These are phyloP conservation scores for Clavulina sp. DNA, from an alignment of 768 basidiomycete species.

Conservation along the genomic window DNA sequence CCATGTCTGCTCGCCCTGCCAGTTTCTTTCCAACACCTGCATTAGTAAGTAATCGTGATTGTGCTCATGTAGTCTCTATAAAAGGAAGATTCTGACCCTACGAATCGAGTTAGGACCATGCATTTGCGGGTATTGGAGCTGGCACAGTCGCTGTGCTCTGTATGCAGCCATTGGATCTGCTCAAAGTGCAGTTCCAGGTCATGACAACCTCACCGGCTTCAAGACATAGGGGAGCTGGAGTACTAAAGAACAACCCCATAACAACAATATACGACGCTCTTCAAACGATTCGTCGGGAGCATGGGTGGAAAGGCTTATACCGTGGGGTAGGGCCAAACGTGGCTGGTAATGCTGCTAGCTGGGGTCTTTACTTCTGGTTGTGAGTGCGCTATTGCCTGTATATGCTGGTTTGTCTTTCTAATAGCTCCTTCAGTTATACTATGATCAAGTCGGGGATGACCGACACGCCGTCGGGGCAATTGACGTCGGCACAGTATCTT, in stretches of 20 bases:
- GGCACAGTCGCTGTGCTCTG: constrained; percentile 83
- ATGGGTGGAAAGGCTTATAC: constrained; percentile 78
- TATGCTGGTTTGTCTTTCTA: constrained; percentile 17
- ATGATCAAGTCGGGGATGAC: constrained; percentile 70
- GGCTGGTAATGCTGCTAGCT: constrained; percentile 87
- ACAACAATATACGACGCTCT: constrained; percentile 63
- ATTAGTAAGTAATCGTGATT: neutral
- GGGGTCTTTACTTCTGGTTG: constrained; percentile 98
- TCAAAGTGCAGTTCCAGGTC: constrained; percentile 90
- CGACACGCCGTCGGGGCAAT: constrained; percentile 32
- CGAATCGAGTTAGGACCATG: constrained; percentile 57
- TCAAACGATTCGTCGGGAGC: constrained; percentile 46
- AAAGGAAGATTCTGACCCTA: neutral
- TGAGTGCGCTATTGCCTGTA: constrained; percentile 25
- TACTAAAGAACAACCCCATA: constrained; percentile 27
- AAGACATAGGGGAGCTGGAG: too few relatives aligned
- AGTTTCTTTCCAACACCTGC: constrained; percentile 12
- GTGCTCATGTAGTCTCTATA: neutral
- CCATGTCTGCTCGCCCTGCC: constrained; percentile 22
- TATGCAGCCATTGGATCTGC: constrained; percentile 93
- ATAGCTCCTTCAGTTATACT: constrained; percentile 43
- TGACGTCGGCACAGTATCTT: constrained; percentile 67
- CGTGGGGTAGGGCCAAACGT: constrained; percentile 81
- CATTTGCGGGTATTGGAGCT: constrained; percentile 80
- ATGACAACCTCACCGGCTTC: constrained; percentile 43